A percentile compares a stretch with the other conserved stretches of the same genome.
These are phyloP conservation scores for Ailanthus altissimus DNA, from an alignment of 345 rosid species.

Conservation along the genomic window DNA sequence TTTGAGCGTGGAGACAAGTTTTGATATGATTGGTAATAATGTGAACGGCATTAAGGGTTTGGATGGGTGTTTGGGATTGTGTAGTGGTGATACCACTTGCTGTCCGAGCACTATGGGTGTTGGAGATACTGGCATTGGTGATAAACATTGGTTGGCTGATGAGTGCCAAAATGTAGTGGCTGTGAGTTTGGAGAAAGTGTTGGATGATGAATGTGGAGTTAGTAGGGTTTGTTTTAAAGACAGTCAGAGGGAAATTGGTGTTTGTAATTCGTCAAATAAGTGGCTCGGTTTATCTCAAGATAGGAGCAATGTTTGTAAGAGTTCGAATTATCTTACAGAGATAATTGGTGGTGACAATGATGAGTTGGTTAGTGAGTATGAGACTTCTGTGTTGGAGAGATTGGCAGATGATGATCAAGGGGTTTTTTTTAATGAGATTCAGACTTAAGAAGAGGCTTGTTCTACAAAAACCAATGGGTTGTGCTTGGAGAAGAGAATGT, in stretches of 20 bases:
- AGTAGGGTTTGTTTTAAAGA: slow-evolving; percentile 11
- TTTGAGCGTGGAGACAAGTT: slow-evolving; percentile 18
- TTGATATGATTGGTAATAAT: slow-evolving; percentile 27
- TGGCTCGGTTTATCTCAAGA: slow-evolving; percentile 7
- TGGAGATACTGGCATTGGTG: neutral
- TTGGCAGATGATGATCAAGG: slow-evolving; percentile 8
- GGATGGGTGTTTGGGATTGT: slow-evolving; percentile 25
- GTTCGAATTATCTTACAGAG: slow-evolving; percentile 7
- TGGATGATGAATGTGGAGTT: slow-evolving; percentile 14
- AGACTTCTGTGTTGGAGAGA: slow-evolving; percentile 6
- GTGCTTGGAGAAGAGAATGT: slow-evolving; percentile 25
- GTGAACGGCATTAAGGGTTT: slow-evolving; percentile 22
- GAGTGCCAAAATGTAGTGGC: slow-evolving; percentile 13
- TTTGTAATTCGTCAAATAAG: slow-evolving; percentile 7
- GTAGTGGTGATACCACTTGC: slow-evolving; percentile 23
- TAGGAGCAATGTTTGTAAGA: neutral
- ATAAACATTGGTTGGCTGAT: neutral
- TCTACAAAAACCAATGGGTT: slow-evolving; percentile 8
- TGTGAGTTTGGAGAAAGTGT: slow-evolving; percentile 10
- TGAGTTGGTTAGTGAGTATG: slow-evolving; percentile 8
- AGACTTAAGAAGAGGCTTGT: slow-evolving; percentile 15
- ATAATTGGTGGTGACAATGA: slow-evolving; percentile 12
- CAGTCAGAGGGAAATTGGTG: slow-evolving; percentile 8
- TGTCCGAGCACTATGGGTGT: slow-evolving; percentile 20
- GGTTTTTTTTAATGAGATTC: slow-evolving; percentile 15